Conservation (phyloP, 1,139 yeast species). For the Geotrichum carabidarum region DNA sequence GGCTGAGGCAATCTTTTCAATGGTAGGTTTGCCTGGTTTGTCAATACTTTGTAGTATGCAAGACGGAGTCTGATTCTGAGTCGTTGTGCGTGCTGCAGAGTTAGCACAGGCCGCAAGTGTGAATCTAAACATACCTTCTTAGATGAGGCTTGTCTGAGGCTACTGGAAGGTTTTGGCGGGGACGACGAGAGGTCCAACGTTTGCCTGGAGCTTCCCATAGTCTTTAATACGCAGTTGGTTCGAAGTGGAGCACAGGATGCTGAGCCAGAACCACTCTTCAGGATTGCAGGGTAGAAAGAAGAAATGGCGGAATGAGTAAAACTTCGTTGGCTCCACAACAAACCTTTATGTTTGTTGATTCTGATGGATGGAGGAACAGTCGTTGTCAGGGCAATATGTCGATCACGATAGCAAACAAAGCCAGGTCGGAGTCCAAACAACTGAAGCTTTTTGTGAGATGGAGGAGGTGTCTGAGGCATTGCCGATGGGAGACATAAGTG, state of each 20-base stretch:
- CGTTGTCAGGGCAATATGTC: conserved; percentile 9
- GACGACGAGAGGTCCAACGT: background rate
- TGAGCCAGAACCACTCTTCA: no score
- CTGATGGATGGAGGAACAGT: background rate
- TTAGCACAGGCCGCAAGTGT: background rate
- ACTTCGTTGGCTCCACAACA: background rate
- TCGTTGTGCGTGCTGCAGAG: conserved; percentile 48
- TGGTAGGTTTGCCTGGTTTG: conserved; percentile 47
- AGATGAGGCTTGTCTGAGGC: background rate
- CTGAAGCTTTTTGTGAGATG: background rate
- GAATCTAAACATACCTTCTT: conserved; percentile 3
- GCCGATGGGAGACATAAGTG: background rate
- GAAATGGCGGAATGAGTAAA: background rate
- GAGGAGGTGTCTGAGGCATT: background rate
- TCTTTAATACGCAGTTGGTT: no score
- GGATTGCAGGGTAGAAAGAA: background rate
- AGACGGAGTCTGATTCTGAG: conserved; percentile 66
- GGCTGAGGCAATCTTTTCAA: conserved; percentile 31
- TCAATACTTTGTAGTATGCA: conserved; percentile 70
- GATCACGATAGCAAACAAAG: background rate
- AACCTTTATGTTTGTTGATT: conserved; percentile 4
- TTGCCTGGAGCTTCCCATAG: no score
- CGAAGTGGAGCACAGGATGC: no score
- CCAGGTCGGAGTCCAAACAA: background rate
- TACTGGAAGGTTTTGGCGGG: background rate